Evolutionary conservation across 2,329 filamentous ascomycete genomes (phyloP), one percentile per base, ranked within the genome.

Genomic region (Didymella lethalis): DNA sequence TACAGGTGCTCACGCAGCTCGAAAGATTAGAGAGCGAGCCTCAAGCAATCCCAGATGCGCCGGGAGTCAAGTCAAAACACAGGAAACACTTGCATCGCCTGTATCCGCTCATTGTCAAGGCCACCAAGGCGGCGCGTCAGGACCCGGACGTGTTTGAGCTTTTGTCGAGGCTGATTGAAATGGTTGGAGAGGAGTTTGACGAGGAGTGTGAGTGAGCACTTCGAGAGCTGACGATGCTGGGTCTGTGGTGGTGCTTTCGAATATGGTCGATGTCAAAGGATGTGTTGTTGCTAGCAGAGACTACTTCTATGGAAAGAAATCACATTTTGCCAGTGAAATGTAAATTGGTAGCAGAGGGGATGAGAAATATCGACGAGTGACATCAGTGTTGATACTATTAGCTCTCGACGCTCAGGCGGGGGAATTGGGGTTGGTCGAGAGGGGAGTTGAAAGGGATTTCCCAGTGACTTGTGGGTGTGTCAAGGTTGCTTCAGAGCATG

Each of bases 61-160:
- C 64, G 7, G 68, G 68, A 3, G 69, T 71, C 8, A 69, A 54
- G 28, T 72, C 65, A 12, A 67, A 62, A 53, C 58, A 71, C 14
- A 87, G 87, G 71, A 92, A 90, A 73, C 93, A 98, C 78, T 79
- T 98, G 31, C 83, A 91, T 64, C 84, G 90, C 71, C 77, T 99
- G 62, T 97, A 96, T 75, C 91, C 92, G 7, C 80, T 98, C 48
- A 75, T 96, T 48, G 84, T 90, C 18, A 83, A 84, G 64, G 90
- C 88, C 2, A 79, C 87, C 3, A 80, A 82, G 63, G 85, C 85
- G 49, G 86, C 87, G 28, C 85, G 82, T 7, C 86, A 86, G 3
- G 90, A 93, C 70, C 83, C 82, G 38, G 83, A 86, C 69, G 82
- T 91, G 6, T 73, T 86, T 62, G 77, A 76, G 59, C 72, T 74